Conservation (phyloP, 805 yeast genomes). For the Pichia nakasei region DNA sequence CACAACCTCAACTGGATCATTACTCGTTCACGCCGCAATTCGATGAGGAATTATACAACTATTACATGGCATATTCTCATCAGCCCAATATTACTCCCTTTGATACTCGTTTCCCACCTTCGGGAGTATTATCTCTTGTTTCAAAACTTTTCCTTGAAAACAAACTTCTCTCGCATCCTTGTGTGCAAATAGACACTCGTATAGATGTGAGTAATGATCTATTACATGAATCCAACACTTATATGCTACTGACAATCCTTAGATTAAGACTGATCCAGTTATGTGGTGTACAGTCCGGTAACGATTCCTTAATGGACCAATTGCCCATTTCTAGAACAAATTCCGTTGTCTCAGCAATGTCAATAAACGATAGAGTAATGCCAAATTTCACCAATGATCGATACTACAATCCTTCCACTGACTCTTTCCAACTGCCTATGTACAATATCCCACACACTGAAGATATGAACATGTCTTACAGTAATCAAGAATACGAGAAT, state of each 20-base stretch:
- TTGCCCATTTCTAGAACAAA: slow-evolving; percentile 10
- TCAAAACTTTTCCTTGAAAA: slow-evolving; percentile 43
- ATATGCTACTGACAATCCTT: slow-evolving; percentile 23
- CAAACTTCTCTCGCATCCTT: neutral
- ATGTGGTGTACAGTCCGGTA: slow-evolving; percentile 15
- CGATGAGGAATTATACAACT: slow-evolving; percentile 36
- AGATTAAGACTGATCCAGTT: slow-evolving; percentile 27
- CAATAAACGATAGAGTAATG: slow-evolving; percentile 5
- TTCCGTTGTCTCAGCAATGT: slow-evolving; percentile 6
- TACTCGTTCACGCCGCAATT: slow-evolving; percentile 30
- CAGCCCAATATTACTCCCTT: slow-evolving; percentile 65
- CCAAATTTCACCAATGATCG: neutral
- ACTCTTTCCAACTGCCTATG: neutral
- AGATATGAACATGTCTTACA: too few species aligned
- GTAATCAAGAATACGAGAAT: too few species aligned
- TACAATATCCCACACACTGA: neutral
- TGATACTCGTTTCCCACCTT: slow-evolving; percentile 55
- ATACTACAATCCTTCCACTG: neutral
- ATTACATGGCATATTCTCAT: slow-evolving; percentile 39
- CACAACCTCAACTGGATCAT: slow-evolving; percentile 12
- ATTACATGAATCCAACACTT: slow-evolving; percentile 16
- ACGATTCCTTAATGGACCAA: slow-evolving; percentile 3
- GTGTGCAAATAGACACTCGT: slow-evolving; percentile 20
- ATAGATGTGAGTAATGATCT: slow-evolving; percentile 22
- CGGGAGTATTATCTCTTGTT: slow-evolving; percentile 53